Conservation (phyloP, 305 asterid genomes). For the Salvia sclarea region DNA sequence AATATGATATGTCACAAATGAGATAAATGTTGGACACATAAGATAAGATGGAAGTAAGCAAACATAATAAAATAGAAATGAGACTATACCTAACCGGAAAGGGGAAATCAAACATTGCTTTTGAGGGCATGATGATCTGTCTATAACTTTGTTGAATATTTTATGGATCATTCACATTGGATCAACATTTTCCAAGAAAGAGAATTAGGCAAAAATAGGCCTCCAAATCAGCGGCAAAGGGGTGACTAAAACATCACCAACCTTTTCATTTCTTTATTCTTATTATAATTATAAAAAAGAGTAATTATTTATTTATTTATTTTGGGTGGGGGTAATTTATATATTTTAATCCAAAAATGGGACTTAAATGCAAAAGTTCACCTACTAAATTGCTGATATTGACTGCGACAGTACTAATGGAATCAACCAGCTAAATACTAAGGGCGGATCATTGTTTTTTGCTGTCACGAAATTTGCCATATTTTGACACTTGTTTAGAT, state of each 20-base stretch:
- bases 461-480: slow-evolving; percentile 1
- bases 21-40: too few species aligned
- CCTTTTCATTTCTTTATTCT: slow-evolving; percentile 27
- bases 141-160: slow-evolving; percentile 29
- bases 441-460: slow-evolving; percentile 40
- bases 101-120: slow-evolving; percentile 32
- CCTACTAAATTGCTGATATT: slow-evolving; percentile 6
- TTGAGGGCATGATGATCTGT: slow-evolving; percentile 35
- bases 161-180: slow-evolving; percentile 25
- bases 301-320: slow-evolving; percentile 11
- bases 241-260: slow-evolving; percentile 38
- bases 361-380: slow-evolving; percentile 20
- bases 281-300: too few species aligned
- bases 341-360: slow-evolving; percentile 24
- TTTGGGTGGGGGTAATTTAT: slow-evolving; percentile 3
- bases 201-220: slow-evolving; percentile 15
- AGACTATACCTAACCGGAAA: slow-evolving; percentile 19
- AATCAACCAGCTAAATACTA: slow-evolving; percentile 56
- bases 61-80: too few species aligned
- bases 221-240: slow-evolving; percentile 42
- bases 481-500: slow-evolving; percentile 10
- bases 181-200: slow-evolving; percentile 26
- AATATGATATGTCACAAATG: too few species aligned
- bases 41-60: not conserved
- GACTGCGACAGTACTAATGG: slow-evolving; percentile 34